Conservation (phyloP, 306 rosid genomes). For the Vigna trinervia region DNA sequence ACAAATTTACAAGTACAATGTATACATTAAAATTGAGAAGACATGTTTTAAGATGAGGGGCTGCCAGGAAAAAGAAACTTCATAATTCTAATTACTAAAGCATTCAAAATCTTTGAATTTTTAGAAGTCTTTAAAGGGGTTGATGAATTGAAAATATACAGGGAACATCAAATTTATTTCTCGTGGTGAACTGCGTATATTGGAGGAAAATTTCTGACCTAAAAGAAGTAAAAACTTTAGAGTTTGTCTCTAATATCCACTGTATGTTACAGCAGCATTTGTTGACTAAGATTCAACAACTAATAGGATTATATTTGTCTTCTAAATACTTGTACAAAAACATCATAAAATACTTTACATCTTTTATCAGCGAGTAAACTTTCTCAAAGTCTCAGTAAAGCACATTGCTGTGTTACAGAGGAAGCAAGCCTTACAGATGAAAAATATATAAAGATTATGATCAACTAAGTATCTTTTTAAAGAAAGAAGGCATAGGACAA, state of each 20-base stretch:
- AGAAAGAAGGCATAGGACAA: slow-evolving; percentile 2
- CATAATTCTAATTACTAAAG: background rate
- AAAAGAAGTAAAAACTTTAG: background rate
- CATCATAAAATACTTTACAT: slow-evolving; percentile 9
- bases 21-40: background rate
- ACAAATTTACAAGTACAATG: slow-evolving; percentile 3
- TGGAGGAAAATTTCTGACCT: slow-evolving; percentile 5
- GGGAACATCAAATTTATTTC: background rate
- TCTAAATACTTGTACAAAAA: background rate
- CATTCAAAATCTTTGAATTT: slow-evolving; percentile 13
- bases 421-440: slow-evolving; percentile 25
- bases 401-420: slow-evolving; percentile 11
- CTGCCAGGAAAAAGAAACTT: background rate
- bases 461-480: background rate
- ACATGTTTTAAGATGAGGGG: slow-evolving; percentile 12
- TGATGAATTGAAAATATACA: slow-evolving; percentile 20
- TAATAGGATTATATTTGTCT: background rate
- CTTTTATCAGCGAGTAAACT: background rate
- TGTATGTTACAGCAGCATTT: background rate
- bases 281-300: background rate
- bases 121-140: background rate
- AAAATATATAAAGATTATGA: slow-evolving; percentile 15
- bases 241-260: slow-evolving; percentile 9
- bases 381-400: slow-evolving; percentile 6
- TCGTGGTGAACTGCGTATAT: background rate